Conservation (phyloP, 306 rosid genomes). For the Sicyos edulis region DNA sequence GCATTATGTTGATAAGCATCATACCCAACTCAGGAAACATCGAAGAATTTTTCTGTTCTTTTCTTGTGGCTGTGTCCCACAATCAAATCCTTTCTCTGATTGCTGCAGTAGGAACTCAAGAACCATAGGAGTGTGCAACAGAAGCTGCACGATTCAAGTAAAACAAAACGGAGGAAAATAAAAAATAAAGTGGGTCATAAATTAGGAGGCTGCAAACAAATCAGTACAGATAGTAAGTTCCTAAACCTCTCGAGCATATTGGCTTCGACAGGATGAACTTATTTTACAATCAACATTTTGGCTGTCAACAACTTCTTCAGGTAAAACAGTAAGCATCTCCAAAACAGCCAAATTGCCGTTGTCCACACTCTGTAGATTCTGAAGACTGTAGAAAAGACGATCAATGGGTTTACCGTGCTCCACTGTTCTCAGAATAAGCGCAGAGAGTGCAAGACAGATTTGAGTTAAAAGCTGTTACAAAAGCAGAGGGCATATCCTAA, state of each 20-base stretch:
- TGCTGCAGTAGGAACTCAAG: constrained; percentile 80
- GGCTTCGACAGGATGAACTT: constrained; percentile 51
- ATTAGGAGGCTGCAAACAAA: constrained; percentile 13
- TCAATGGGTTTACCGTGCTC: constrained; percentile 83
- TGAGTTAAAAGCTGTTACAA: constrained; percentile 82
- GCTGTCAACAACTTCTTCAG: constrained; percentile 80
- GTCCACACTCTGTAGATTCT: constrained; percentile 63
- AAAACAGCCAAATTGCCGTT: constrained; percentile 73
- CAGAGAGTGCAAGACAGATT: constrained; percentile 91
- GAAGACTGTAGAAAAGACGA: constrained; percentile 88
- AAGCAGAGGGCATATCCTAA: constrained; percentile 28
- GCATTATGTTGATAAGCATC: constrained; percentile 16
- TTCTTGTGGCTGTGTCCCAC: constrained; percentile 60
- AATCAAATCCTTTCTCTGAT: constrained; percentile 58
- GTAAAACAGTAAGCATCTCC: constrained; percentile 94
- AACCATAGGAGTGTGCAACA: constrained; percentile 69
- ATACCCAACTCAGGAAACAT: constrained; percentile 97
- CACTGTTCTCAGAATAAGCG: constrained; percentile 67
- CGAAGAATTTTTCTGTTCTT: constrained; percentile 77
- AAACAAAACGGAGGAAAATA: constrained; percentile 11
- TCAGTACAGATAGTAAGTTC: constrained; percentile 24
- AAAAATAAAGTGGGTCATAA: constrained; percentile 19
- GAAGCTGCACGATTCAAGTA: constrained; percentile 50
- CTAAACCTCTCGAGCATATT: constrained; percentile 74
- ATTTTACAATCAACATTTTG: constrained; percentile 49